These are phyloP conservation scores for Kandelia obovata DNA, from an alignment of 345 rosid genomes.

Conservation along the genomic window DNA sequence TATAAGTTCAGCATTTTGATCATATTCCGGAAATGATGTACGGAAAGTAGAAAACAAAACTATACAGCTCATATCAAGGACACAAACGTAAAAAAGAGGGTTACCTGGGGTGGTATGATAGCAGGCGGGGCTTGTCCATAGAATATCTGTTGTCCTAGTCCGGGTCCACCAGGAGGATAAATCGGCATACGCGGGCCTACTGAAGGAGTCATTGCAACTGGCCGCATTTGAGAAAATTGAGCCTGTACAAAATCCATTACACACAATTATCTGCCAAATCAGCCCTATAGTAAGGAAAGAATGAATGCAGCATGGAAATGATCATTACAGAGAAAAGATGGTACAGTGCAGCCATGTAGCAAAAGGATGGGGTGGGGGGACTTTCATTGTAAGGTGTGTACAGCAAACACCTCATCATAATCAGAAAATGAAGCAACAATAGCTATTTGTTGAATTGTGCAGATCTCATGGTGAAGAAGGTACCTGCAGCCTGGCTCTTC, in stretches of 20 bases:
- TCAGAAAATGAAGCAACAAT: neutral
- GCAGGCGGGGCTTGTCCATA: slow-evolving; percentile 90
- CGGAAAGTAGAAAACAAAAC: too few relatives aligned
- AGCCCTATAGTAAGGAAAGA: neutral
- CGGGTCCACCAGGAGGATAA: slow-evolving; percentile 75
- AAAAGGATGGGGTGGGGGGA: too few relatives aligned
- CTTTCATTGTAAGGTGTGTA: too few relatives aligned
- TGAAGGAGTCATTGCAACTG: slow-evolving; percentile 64
- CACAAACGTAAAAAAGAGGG: neutral
- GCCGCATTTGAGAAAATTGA: slow-evolving; percentile 87
- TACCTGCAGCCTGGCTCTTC: slow-evolving; percentile 94
- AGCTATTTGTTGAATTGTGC: neutral
- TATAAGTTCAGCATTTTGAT: neutral
- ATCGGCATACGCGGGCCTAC: slow-evolving; percentile 82
- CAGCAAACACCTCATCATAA: too few relatives aligned
- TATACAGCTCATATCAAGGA: neutral
- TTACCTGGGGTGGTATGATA: slow-evolving; percentile 80
- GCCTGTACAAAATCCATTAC: slow-evolving; percentile 41
- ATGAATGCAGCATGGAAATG: neutral
- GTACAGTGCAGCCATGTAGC: too few relatives aligned
- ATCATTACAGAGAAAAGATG: too few relatives aligned
- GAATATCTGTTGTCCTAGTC: slow-evolving; percentile 74
- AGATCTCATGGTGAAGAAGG: neutral
- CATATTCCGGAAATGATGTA: neutral
- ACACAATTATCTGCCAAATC: neutral